Conservation (phyloP, 2,329 filamentous ascomycete genomes). For the Incumbomyces lentus region DNA sequence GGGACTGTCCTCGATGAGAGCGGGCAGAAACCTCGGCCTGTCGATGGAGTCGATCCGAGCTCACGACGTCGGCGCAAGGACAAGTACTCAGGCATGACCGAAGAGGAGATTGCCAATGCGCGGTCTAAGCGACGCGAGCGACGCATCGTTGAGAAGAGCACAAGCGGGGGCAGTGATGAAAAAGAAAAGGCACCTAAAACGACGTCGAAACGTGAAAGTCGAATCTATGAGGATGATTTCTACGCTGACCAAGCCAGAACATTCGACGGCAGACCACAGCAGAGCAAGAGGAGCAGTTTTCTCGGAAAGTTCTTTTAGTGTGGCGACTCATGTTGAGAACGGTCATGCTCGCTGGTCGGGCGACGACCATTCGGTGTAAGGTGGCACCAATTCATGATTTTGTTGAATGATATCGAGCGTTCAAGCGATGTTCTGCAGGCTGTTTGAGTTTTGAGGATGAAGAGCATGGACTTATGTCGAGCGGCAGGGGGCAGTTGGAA, state of each 20-base stretch:
- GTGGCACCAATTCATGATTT: neutral
- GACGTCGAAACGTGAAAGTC: slow-evolving; percentile 10
- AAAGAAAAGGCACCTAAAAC: slow-evolving; percentile 10
- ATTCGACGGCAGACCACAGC: slow-evolving; percentile 17
- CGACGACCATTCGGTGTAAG: neutral
- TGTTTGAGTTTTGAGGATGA: too few species aligned
- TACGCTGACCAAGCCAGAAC: slow-evolving; percentile 19
- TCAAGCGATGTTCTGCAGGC: neutral
- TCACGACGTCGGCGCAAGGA: slow-evolving; percentile 30
- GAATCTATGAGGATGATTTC: slow-evolving; percentile 15
- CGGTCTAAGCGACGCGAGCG: slow-evolving; percentile 22
- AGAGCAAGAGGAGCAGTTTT: slow-evolving; percentile 20
- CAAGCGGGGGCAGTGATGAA: slow-evolving; percentile 18
- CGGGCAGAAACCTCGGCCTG: slow-evolving; percentile 21
- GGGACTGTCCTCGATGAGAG: slow-evolving; percentile 35
- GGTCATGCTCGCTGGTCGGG: slow-evolving; percentile 4
- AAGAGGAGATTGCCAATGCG: slow-evolving; percentile 31
- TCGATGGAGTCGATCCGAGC: slow-evolving; percentile 11
- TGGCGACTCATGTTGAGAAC: neutral
- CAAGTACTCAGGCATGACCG: slow-evolving; percentile 30
- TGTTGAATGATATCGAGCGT: neutral
- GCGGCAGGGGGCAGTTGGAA: too few species aligned
- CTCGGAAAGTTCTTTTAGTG: slow-evolving; percentile 17
- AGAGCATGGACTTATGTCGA: too few species aligned
- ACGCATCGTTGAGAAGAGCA: slow-evolving; percentile 15